These are phyloP conservation scores for Tephrocybe sp. DNA, from an alignment of 768 basidiomycete species.

Conservation along the genomic window DNA sequence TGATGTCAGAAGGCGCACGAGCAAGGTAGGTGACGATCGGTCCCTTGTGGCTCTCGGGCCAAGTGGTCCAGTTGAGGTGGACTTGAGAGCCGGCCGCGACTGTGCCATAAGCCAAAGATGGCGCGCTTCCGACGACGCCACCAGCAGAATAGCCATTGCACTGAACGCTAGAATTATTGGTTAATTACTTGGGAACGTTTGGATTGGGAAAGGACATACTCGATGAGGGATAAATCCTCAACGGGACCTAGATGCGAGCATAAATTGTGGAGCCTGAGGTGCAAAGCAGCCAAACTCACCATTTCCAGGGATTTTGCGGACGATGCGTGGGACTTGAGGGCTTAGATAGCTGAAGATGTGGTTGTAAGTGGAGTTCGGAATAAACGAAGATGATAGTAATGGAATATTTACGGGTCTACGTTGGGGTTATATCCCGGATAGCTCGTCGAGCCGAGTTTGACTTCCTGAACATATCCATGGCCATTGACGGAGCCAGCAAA, in stretches of 20 bases:
- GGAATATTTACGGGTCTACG: constrained; percentile 28
- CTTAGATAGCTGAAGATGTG: constrained; percentile 21
- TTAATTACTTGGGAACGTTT: not conserved
- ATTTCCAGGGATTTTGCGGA: constrained; percentile 38
- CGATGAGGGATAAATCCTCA: constrained; percentile 35
- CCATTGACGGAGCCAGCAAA: constrained; percentile 19
- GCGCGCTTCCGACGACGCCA: constrained; percentile 30
- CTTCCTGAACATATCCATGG: constrained; percentile 40
- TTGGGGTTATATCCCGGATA: constrained; percentile 39
- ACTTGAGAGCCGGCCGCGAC: constrained; percentile 40
- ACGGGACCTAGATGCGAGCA: constrained; percentile 25
- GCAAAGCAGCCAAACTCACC: constrained; percentile 8
- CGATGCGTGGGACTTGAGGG: constrained; percentile 36
- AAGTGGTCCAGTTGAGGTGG: constrained; percentile 41
- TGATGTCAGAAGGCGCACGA: constrained; percentile 43
- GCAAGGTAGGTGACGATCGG: constrained; percentile 49
- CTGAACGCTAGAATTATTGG: constrained; percentile 24
- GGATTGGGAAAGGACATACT: constrained; percentile 18
- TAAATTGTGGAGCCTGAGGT: not conserved
- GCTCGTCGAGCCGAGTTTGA: constrained; percentile 30
- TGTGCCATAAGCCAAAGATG: constrained; percentile 39
- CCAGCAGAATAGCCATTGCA: constrained; percentile 31
- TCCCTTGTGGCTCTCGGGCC: constrained; percentile 39
- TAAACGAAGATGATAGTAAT: not conserved
- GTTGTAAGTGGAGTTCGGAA: not conserved